phyloP scores from a whole-genome alignment of 2,329 filamentous ascomycete genomes.

The Capronia coronata region DNA sequence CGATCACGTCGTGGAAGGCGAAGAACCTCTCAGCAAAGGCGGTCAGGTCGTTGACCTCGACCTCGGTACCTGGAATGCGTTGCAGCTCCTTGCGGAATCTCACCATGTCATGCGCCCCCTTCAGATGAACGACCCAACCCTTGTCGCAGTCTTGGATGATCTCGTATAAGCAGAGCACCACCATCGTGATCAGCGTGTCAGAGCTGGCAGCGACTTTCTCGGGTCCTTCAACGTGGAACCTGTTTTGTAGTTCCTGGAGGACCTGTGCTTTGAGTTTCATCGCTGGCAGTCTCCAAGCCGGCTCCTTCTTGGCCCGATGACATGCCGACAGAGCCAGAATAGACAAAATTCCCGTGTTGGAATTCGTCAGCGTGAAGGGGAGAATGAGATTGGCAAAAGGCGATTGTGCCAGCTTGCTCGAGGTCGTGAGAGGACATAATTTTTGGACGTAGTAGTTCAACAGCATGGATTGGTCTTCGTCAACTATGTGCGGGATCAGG shows the following conservation, averaged over 20 bases:
- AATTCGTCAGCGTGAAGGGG: conserved; percentile 6
- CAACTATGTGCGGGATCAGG: conserved; percentile 1
- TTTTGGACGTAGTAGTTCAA: conserved; percentile 6
- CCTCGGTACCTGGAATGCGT: background rate
- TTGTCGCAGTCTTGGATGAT: conserved; percentile 8
- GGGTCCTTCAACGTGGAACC: conserved; percentile 2
- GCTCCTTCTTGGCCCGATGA: conserved; percentile 5
- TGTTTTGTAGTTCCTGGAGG: conserved; percentile 1
- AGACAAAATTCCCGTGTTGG: conserved; percentile 1
- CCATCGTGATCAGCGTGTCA: conserved; percentile 6
- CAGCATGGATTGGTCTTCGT: conserved; percentile 7
- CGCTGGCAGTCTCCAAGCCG: conserved; percentile 2
- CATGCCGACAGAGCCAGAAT: conserved; percentile 7
- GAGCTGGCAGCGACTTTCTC: conserved; percentile 7
- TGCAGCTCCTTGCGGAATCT: conserved; percentile 6
- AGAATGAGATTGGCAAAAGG: conserved; percentile 2
- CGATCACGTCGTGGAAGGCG: conserved; percentile 7
- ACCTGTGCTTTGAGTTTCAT: conserved; percentile 7
- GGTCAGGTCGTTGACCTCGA: conserved; percentile 6
- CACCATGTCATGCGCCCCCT: conserved; percentile 6
- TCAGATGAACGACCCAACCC: conserved; percentile 3
- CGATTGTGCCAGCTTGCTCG: conserved; percentile 6
- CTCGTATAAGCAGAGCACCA: conserved; percentile 4
- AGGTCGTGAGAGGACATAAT: conserved; percentile 2
- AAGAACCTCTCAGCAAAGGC: conserved; percentile 5